Percentiles rank a stretch among this genome's conserved stretches.
Conservation (phyloP, 2,329 filamentous ascomycete genomes). For the Curvularia sp. region DNA sequence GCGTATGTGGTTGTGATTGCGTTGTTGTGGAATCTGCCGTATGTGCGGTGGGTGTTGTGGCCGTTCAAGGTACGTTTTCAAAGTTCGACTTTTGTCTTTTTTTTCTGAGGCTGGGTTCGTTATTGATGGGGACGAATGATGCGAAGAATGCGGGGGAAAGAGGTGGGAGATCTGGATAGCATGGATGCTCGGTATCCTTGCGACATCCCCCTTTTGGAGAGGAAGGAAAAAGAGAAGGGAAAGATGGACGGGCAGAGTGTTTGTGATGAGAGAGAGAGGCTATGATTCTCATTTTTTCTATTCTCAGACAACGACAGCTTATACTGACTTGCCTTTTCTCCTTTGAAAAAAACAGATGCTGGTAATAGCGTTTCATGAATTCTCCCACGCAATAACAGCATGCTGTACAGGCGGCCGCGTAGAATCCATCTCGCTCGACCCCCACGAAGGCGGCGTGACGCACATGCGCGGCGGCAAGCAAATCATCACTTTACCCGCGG, state of each 20-base stretch:
- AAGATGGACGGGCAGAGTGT: background rate
- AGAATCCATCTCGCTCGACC: conserved; percentile 76
- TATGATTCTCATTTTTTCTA: too few species aligned
- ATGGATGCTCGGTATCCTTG: too few species aligned
- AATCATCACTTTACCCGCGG: conserved; percentile 76
- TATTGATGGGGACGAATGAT: too few species aligned
- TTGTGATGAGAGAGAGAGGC: background rate
- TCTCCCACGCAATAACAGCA: conserved; percentile 76
- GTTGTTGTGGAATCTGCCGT: conserved; percentile 80
- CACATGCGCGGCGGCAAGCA: conserved; percentile 76
- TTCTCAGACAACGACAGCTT: background rate
- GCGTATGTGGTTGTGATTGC: conserved; percentile 77
- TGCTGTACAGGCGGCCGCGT: conserved; percentile 76
- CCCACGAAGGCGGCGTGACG: conserved; percentile 78
- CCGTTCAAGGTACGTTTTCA: conserved; percentile 71
- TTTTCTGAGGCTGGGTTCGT: background rate
- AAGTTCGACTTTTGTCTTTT: conserved; percentile 1
- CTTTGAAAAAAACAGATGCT: conserved; percentile 51
- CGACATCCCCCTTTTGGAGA: too few species aligned
- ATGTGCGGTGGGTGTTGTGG: conserved; percentile 77
- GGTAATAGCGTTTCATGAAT: conserved; percentile 82
- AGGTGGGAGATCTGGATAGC: too few species aligned
- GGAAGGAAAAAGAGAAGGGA: background rate
- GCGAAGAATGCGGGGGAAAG: too few species aligned
- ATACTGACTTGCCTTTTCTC: background rate